These are phyloP conservation scores for Aspergillus homomorphus DNA, from an alignment of 495 filamentous ascomycete species.

Conservation along the genomic window DNA sequence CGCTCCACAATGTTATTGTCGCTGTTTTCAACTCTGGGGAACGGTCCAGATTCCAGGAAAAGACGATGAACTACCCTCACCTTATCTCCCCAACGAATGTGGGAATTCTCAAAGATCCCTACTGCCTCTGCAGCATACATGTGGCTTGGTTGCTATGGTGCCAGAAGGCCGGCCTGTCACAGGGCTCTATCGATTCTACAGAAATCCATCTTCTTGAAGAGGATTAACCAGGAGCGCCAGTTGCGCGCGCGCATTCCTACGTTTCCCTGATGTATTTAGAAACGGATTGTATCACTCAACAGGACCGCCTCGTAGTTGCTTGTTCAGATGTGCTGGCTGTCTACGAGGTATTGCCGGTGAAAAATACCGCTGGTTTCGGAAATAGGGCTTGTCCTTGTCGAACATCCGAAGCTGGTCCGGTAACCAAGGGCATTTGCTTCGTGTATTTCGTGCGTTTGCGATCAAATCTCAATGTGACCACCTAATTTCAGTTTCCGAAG, in stretches of 20 bases:
- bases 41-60: conserved; percentile 5
- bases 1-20: conserved; percentile 7
- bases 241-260: not conserved
- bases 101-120: not conserved
- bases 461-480: too few relatives aligned
- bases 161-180: conserved; percentile 1
- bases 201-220: conserved; percentile 5
- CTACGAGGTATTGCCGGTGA: too few relatives aligned
- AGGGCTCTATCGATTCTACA: not conserved
- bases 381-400: too few relatives aligned
- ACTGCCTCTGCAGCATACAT: conserved; percentile 1
- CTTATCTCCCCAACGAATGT: not conserved
- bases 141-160: conserved; percentile 11
- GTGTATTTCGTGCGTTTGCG: too few relatives aligned
- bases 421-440: too few relatives aligned
- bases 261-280: not conserved
- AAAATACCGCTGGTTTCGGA: too few relatives aligned
- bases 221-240: not conserved
- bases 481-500: too few relatives aligned
- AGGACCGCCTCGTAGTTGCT: not conserved
- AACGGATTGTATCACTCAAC: not conserved
- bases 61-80: not conserved
- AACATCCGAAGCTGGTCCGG: too few relatives aligned
- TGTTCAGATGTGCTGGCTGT: not conserved
- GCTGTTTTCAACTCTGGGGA: conserved; percentile 2